phyloP scores from a whole-genome alignment of 1,284 basidiomycete species.

The Golubevia pallescens region DNA sequence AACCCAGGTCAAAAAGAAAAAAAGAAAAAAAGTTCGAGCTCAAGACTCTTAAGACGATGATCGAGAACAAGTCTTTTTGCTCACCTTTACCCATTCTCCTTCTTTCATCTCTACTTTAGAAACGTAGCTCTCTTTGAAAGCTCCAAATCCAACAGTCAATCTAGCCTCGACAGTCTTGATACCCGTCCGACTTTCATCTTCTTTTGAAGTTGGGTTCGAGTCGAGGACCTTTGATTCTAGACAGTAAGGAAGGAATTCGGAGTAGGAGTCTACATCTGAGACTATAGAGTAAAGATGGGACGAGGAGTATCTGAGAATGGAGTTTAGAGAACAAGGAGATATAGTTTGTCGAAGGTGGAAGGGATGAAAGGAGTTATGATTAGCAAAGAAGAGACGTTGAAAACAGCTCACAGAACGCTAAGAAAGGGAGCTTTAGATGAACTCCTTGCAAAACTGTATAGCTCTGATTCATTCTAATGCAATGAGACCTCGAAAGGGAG shows the following conservation, averaged over 20 bases:
- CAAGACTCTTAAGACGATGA: too few relatives aligned
- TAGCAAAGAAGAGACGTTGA: neutral
- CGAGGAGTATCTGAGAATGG: slow-evolving; percentile 1
- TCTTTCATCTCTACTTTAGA: slow-evolving; percentile 34
- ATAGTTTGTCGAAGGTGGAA: too few relatives aligned
- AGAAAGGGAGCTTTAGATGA: slow-evolving; percentile 1
- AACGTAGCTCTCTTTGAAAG: slow-evolving; percentile 46
- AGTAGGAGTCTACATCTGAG: slow-evolving; percentile 48
- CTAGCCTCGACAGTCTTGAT: slow-evolving; percentile 28
- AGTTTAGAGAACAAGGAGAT: too few relatives aligned
- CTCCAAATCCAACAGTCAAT: slow-evolving; percentile 44
- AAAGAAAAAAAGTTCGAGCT: neutral
- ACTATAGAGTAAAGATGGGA: slow-evolving; percentile 40
- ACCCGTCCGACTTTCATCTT: neutral
- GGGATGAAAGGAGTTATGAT: neutral
- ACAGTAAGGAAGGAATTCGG: slow-evolving; percentile 52
- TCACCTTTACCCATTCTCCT: slow-evolving; percentile 16
- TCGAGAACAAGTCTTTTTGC: neutral
- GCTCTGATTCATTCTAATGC: neutral
- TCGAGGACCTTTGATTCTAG: slow-evolving; percentile 34
- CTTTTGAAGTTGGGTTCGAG: slow-evolving; percentile 7
- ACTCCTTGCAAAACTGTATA: neutral
- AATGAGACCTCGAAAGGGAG: neutral
- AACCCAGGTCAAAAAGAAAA: neutral
- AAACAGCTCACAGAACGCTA: slow-evolving; percentile 3